A percentile compares a stretch with the other conserved stretches of the same genome.
Conservation (phyloP, 2,329 filamentous ascomycete species). For the Fusarium anguioides region DNA sequence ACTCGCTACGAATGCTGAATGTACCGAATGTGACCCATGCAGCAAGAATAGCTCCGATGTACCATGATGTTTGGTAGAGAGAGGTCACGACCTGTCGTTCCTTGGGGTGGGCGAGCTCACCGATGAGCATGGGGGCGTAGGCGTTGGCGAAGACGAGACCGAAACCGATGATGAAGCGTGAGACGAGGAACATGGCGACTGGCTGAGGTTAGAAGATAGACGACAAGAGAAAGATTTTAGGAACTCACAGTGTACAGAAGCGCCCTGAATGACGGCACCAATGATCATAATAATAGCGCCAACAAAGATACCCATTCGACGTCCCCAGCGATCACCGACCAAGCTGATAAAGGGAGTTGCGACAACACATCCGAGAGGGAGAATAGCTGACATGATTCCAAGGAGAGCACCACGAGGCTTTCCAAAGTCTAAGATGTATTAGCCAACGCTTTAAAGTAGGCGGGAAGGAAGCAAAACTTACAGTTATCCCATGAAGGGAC, state of each 20-base stretch:
- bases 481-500: conserved; percentile 34
- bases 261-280: neutral
- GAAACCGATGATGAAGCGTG: conserved; percentile 64
- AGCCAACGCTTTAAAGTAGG: neutral
- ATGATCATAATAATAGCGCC: conserved; percentile 2
- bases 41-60: conserved; percentile 57
- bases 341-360: conserved; percentile 4
- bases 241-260: neutral
- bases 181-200: conserved; percentile 64
- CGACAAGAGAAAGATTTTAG: accelerated
- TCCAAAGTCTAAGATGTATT: neutral
- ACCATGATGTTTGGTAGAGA: conserved; percentile 62
- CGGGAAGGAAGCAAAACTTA: neutral
- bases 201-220: accelerated
- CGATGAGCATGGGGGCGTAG: conserved; percentile 63
- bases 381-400: conserved; percentile 11
- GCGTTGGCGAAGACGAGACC: conserved; percentile 64
- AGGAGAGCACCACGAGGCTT: conserved; percentile 46
- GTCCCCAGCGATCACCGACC: conserved; percentile 7
- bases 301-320: conserved; percentile 11
- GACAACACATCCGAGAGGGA: conserved; percentile 6
- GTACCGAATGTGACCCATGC: conserved; percentile 58
- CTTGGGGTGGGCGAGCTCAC: conserved; percentile 64
- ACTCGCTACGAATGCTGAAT: conserved; percentile 41
- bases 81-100: conserved; percentile 64